These are phyloP conservation scores for Cenchrus purpureus DNA, from an alignment of 176 grass and related monocot genomes.

Conservation along the genomic window DNA sequence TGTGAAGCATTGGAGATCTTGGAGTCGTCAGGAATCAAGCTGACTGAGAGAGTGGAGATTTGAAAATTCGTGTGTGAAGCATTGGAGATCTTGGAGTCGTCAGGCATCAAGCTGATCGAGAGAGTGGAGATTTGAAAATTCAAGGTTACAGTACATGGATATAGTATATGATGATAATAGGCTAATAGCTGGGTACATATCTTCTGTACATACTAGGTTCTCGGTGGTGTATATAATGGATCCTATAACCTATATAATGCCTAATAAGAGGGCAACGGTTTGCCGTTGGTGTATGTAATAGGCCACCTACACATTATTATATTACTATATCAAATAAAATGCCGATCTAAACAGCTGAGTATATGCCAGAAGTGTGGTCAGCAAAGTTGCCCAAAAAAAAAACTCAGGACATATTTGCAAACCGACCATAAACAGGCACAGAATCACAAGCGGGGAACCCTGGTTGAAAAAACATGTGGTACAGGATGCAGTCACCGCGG, in stretches of 20 bases:
- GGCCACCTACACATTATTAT: no score
- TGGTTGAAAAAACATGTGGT: background rate
- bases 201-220: constrained; percentile 9
- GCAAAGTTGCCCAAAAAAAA: no score
- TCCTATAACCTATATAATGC: no score
- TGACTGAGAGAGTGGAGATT: constrained; percentile 71
- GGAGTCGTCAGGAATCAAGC: constrained; percentile 79
- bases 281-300: no score
- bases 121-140: constrained; percentile 54
- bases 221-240: no score
- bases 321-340: no score
- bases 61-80: constrained; percentile 58
- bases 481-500: background rate
- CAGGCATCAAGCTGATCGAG: constrained; percentile 85
- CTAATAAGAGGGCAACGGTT: no score
- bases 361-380: no score
- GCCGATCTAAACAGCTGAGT: no score
- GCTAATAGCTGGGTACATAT: background rate
- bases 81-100: constrained; percentile 78
- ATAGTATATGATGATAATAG: background rate
- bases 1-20: constrained; percentile 87
- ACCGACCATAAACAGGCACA: background rate
- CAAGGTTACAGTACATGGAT: background rate
- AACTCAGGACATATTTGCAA: no score
- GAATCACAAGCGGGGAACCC: background rate